Evolutionary conservation across 2,329 filamentous ascomycete species (phyloP).

Genomic region (Sarocladium strictum): DNA sequence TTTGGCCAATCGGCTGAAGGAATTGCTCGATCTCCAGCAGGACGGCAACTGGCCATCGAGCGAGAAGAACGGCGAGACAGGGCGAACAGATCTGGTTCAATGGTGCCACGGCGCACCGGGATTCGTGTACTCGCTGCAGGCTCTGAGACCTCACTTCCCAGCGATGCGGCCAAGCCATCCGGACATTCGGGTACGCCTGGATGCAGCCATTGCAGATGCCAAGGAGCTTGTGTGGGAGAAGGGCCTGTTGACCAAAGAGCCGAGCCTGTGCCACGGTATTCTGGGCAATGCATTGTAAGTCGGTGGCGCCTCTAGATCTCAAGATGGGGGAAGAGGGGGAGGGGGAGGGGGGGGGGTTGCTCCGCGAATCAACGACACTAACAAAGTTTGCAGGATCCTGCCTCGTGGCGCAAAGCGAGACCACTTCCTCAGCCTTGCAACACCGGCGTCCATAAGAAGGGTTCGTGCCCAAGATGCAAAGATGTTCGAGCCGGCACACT

Average conservation of each 20-base stretch:
- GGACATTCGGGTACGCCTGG: conserved; percentile 33
- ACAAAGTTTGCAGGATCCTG: conserved; percentile 20
- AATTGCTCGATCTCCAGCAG: conserved; percentile 53
- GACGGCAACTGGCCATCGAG: conserved; percentile 60
- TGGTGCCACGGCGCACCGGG: conserved; percentile 65
- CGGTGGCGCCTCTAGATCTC: no score
- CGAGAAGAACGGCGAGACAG: conserved; percentile 18
- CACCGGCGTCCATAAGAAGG: conserved; percentile 47
- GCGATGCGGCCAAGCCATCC: conserved; percentile 31
- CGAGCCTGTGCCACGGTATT: conserved; percentile 61
- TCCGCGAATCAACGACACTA: no score
- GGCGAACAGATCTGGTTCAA: conserved; percentile 44
- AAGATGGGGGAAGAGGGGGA: no score
- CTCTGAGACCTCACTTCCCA: conserved; percentile 51
- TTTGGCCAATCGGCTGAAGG: conserved; percentile 46
- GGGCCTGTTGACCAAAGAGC: conserved; percentile 57
- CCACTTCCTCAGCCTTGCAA: conserved; percentile 54
- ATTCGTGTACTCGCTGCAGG: conserved; percentile 51
- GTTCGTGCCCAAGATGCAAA: conserved; percentile 22
- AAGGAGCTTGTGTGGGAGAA: conserved; percentile 48
- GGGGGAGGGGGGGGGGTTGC: no score
- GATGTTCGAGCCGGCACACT: conserved; percentile 32
- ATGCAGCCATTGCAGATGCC: conserved; percentile 43
- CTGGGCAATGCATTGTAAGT: conserved; percentile 56
- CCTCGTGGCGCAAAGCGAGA: conserved; percentile 31